A percentile compares a stretch with the other conserved stretches of the same genome.
Conservation (phyloP, 495 filamentous ascomycete genomes). For the Friedmanniomyces endolithicus region DNA sequence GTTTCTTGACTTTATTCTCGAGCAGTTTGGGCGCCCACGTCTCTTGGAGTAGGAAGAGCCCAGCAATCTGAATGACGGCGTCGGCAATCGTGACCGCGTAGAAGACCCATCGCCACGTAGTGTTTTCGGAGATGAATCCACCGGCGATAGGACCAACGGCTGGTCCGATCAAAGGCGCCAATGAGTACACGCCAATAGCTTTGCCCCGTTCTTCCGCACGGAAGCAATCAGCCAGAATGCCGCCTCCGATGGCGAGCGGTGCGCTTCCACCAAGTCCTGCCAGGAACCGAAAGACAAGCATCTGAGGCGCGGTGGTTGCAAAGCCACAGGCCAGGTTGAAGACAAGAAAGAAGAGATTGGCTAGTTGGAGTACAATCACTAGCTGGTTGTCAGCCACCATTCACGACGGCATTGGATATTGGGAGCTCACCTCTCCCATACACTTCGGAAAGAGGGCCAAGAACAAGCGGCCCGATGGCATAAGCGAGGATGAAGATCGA, state of each 20-base stretch:
- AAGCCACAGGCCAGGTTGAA: constrained; percentile 49
- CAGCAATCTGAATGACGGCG: constrained; percentile 47
- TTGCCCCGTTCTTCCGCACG: constrained; percentile 50
- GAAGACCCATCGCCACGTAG: constrained; percentile 63
- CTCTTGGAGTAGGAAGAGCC: constrained; percentile 53
- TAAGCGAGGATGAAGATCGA: constrained; percentile 30
- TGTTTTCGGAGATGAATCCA: constrained; percentile 50
- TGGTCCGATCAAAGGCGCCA: constrained; percentile 55
- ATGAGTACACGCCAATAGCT: constrained; percentile 51
- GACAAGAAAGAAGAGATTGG: constrained; percentile 43
- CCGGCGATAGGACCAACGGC: constrained; percentile 34
- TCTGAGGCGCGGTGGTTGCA: constrained; percentile 39
- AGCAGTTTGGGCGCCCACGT: constrained; percentile 59
- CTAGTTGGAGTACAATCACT: constrained; percentile 39
- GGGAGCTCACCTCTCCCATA: constrained; percentile 38
- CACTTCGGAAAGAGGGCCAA: constrained; percentile 52
- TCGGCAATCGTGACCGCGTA: constrained; percentile 45
- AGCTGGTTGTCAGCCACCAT: too few species aligned
- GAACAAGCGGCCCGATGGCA: constrained; percentile 37
- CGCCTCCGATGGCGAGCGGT: constrained; percentile 38
- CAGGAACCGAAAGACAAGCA: constrained; percentile 47
- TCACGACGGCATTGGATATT: too few species aligned
- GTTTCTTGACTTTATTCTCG: constrained; percentile 37
- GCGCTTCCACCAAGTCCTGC: constrained; percentile 43
- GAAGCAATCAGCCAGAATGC: constrained; percentile 44